Evolutionary conservation across 2,329 filamentous ascomycete genomes (phyloP).

Genomic region (Rhexocercosporidium sp.): DNA sequence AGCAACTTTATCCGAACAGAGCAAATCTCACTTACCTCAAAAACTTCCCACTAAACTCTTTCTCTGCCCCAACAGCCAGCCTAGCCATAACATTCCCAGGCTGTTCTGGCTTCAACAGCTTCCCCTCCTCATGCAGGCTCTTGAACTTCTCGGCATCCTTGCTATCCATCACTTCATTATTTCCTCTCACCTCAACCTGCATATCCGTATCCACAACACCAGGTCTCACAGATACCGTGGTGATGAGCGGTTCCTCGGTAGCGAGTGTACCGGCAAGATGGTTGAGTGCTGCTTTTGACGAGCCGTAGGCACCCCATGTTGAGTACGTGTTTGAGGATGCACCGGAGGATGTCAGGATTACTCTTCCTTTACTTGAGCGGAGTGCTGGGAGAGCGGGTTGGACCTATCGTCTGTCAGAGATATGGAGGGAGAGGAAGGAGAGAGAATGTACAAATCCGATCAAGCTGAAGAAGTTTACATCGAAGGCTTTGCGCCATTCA

Average conservation of each 20-base stretch:
- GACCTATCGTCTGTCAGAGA: constrained; percentile 52
- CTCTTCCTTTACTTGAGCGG: constrained; percentile 69
- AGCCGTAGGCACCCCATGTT: constrained; percentile 82
- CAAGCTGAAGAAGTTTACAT: constrained; percentile 86
- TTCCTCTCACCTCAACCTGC: constrained; percentile 81
- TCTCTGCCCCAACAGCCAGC: constrained; percentile 68
- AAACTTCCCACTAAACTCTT: constrained; percentile 76
- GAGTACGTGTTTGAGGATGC: constrained; percentile 70
- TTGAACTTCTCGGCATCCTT: constrained; percentile 69
- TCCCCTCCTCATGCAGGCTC: constrained; percentile 70
- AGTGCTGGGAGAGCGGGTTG: constrained; percentile 74
- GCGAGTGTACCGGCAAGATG: constrained; percentile 76
- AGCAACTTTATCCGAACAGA: constrained; percentile 36
- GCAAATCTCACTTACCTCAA: constrained; percentile 59
- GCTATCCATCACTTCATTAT: constrained; percentile 63
- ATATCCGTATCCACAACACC: constrained; percentile 89
- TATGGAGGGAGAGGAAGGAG: constrained; percentile 15
- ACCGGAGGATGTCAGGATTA: constrained; percentile 82
- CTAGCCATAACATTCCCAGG: constrained; percentile 86
- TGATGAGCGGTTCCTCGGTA: constrained; percentile 78
- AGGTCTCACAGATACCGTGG: constrained; percentile 73
- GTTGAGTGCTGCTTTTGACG: constrained; percentile 83
- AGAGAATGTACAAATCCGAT: constrained; percentile 69
- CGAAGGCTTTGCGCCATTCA: constrained; percentile 77
- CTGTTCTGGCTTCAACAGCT: constrained; percentile 79